These are phyloP conservation scores for Annona squamosa DNA, from an alignment of 164 flowering plant species.

Conservation along the genomic window DNA sequence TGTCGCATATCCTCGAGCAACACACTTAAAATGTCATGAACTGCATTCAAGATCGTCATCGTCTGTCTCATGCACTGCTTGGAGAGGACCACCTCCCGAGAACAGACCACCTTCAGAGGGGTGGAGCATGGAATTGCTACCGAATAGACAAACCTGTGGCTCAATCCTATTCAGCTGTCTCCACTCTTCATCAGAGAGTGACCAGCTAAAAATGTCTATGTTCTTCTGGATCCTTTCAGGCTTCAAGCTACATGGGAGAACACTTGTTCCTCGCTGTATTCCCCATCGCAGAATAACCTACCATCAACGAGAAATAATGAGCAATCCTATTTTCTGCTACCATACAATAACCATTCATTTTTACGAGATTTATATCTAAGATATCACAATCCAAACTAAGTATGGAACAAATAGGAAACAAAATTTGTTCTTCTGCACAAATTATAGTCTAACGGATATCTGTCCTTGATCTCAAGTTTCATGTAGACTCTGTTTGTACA, in stretches of 20 bases:
- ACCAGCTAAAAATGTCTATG: constrained; percentile 60
- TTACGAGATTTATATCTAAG: background rate
- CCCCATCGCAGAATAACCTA: constrained; percentile 69
- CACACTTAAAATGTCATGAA: constrained; percentile 16
- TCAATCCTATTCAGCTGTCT: constrained; percentile 50
- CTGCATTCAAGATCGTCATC: constrained; percentile 53
- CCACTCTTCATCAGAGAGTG: constrained; percentile 48
- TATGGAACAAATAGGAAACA: background rate
- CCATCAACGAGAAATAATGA: constrained; percentile 1
- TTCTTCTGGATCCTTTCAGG: constrained; percentile 47
- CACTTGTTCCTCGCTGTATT: constrained; percentile 64
- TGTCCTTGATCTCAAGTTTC: too few species aligned
- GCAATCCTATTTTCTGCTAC: background rate
- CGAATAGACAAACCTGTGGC: constrained; percentile 58
- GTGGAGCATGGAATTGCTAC: constrained; percentile 30
- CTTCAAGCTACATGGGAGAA: constrained; percentile 60
- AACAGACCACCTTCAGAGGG: constrained; percentile 27
- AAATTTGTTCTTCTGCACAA: background rate
- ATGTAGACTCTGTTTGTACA: too few species aligned
- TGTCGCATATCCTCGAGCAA: background rate
- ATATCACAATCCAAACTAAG: background rate
- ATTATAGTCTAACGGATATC: background rate
- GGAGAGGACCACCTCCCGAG: constrained; percentile 49
- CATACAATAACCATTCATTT: background rate
- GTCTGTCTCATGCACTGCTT: constrained; percentile 57